Conservation (phyloP, 768 basidiomycete species). For the Postia placenta region DNA sequence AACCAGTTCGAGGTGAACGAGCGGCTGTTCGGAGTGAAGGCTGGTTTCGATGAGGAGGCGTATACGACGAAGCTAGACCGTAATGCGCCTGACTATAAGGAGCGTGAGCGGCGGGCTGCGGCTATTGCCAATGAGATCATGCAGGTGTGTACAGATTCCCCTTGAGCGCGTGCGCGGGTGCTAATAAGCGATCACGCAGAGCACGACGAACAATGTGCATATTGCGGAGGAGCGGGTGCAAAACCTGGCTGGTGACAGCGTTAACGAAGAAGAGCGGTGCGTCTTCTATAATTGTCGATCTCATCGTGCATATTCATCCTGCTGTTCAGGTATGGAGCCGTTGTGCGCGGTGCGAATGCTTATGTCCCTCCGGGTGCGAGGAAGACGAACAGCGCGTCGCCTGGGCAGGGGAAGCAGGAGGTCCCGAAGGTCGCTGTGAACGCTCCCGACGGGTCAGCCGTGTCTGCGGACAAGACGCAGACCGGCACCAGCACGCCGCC, state of each 20-base stretch:
- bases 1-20: slow-evolving; percentile 96
- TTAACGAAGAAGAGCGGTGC: slow-evolving; percentile 96
- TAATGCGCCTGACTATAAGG: slow-evolving; percentile 77
- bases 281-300: slow-evolving; percentile 18
- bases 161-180: too few relatives aligned
- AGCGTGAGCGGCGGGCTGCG: slow-evolving; percentile 82
- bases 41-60: slow-evolving; percentile 86
- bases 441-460: slow-evolving; percentile 63
- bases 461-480: slow-evolving; percentile 47
- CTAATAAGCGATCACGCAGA: too few relatives aligned
- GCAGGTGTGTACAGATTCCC: slow-evolving; percentile 46
- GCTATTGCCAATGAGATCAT: slow-evolving; percentile 89
- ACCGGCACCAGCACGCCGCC: slow-evolving; percentile 51
- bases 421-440: slow-evolving; percentile 73
- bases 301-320: background rate
- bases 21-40: slow-evolving; percentile 85
- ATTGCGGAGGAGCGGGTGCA: slow-evolving; percentile 82
- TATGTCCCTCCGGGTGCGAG: slow-evolving; percentile 94
- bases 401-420: slow-evolving; percentile 33
- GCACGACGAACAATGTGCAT: slow-evolving; percentile 68
- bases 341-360: slow-evolving; percentile 80
- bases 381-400: slow-evolving; percentile 30
- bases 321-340: slow-evolving; percentile 76
- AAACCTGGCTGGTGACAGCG: slow-evolving; percentile 49
- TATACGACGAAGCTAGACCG: slow-evolving; percentile 95